These are phyloP conservation scores for Pulveroboletus frians DNA, from an alignment of 768 basidiomycete genomes.

Conservation along the genomic window DNA sequence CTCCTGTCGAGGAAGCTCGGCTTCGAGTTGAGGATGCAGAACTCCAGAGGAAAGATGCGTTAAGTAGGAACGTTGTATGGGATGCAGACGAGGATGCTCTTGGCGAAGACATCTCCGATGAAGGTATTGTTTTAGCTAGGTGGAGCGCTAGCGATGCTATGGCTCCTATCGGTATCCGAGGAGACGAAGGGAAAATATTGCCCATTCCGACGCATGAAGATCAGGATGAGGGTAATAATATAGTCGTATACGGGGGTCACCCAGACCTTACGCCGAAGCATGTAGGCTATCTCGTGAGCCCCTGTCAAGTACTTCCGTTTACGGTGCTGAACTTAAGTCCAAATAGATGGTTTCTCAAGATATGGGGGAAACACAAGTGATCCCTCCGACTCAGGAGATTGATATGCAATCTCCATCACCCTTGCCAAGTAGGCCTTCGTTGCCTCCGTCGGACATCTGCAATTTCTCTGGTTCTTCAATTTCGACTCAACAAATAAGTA, in stretches of 20 bases:
- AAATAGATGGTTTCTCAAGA: slow-evolving; percentile 21
- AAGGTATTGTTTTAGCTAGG: slow-evolving; percentile 24
- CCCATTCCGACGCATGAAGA: slow-evolving; percentile 32
- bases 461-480: slow-evolving; percentile 12
- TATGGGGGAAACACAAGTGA: slow-evolving; percentile 49
- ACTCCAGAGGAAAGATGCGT: slow-evolving; percentile 58
- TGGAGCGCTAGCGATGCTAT: slow-evolving; percentile 16
- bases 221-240: slow-evolving; percentile 1
- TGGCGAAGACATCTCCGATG: slow-evolving; percentile 42
- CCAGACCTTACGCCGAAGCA: slow-evolving; percentile 48
- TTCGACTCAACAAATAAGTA: slow-evolving; percentile 33
- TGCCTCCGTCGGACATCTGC: slow-evolving; percentile 29
- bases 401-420: slow-evolving; percentile 24
- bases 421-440: slow-evolving; percentile 11
- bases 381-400: slow-evolving; percentile 33
- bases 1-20: slow-evolving; percentile 54
- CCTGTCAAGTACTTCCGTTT: not conserved
- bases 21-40: slow-evolving; percentile 51
- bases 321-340: slow-evolving; percentile 1
- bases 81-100: slow-evolving; percentile 54
- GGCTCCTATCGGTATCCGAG: slow-evolving; percentile 54
- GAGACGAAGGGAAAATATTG: slow-evolving; percentile 50
- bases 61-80: slow-evolving; percentile 62
- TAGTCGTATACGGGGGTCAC: slow-evolving; percentile 43
- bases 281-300: slow-evolving; percentile 52